Percentiles rank a stretch among this genome's conserved stretches.
phyloP scores from a whole-genome alignment of 176 grass and related monocot species.

The Bromus sterilis region DNA sequence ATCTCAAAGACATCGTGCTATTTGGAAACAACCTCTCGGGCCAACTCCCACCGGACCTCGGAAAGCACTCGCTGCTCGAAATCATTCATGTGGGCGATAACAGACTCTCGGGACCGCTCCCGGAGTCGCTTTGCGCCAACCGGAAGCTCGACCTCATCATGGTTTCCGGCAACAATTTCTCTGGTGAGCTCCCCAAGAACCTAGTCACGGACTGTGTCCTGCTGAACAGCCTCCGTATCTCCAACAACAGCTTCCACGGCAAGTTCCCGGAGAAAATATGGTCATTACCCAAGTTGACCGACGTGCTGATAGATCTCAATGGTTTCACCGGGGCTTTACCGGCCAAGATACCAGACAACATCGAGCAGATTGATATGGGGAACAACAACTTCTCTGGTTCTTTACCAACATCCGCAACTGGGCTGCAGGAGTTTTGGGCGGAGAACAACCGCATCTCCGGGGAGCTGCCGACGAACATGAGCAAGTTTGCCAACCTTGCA shows the following conservation, averaged over 20 bases:
- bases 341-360: not conserved
- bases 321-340: constrained; percentile 7
- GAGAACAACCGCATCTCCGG: constrained; percentile 7
- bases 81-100: fast-evolving
- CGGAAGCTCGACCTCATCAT: not conserved
- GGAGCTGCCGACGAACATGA: not conserved
- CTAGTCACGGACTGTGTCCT: not conserved
- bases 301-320: constrained; percentile 12
- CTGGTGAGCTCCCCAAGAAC: constrained; percentile 3
- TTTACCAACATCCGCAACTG: not conserved
- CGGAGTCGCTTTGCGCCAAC: constrained; percentile 17
- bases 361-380: fast-evolving
- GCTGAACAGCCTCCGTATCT: not conserved
- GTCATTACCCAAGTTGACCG: not conserved
- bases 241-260: constrained; percentile 31
- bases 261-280: constrained; percentile 21
- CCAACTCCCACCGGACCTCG: not conserved
- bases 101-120: not conserved
- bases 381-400: not conserved
- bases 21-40: not conserved
- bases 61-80: not conserved
- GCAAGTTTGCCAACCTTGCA: not conserved
- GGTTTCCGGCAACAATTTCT: constrained; percentile 23
- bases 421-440: not conserved
- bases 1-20: not conserved